Conservation (phyloP, 2,329 filamentous ascomycete species). For the Eurotiales sp. region DNA sequence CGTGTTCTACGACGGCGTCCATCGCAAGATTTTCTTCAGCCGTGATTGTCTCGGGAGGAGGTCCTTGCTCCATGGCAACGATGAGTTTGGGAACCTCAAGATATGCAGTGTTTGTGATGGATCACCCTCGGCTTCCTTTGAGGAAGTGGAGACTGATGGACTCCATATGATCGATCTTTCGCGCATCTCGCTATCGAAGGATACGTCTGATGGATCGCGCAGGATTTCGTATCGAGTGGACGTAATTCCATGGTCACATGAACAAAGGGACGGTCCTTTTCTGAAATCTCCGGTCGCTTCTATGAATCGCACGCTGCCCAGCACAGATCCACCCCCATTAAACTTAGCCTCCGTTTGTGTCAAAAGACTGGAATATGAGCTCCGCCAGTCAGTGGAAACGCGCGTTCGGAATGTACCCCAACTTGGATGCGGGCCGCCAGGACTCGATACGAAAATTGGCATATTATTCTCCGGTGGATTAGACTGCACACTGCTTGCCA, state of each 20-base stretch:
- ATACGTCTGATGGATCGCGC: background rate
- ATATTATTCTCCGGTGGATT: conserved; percentile 91
- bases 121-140: conserved; percentile 53
- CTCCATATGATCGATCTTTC: conserved; percentile 66
- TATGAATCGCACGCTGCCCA: conserved; percentile 41
- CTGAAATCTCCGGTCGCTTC: conserved; percentile 40
- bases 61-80: conserved; percentile 63
- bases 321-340: conserved; percentile 26
- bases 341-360: conserved; percentile 50
- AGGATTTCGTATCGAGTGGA: conserved; percentile 1
- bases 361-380: conserved; percentile 48
- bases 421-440: conserved; percentile 41
- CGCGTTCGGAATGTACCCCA: conserved; percentile 64
- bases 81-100: conserved; percentile 50
- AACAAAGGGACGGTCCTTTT: background rate
- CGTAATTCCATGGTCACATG: conserved; percentile 18
- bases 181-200: conserved; percentile 9
- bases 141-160: conserved; percentile 80
- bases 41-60: conserved; percentile 83
- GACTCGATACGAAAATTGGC: conserved; percentile 52
- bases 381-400: conserved; percentile 60
- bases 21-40: conserved; percentile 69
- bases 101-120: conserved; percentile 69
- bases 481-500: conserved; percentile 84
- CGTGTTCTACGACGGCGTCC: conserved; percentile 67